A percentile compares a stretch with the other conserved stretches of the same genome.
Evolutionary conservation across 2,329 filamentous ascomycete species (phyloP).

Genomic region (Diplodia mutila): DNA sequence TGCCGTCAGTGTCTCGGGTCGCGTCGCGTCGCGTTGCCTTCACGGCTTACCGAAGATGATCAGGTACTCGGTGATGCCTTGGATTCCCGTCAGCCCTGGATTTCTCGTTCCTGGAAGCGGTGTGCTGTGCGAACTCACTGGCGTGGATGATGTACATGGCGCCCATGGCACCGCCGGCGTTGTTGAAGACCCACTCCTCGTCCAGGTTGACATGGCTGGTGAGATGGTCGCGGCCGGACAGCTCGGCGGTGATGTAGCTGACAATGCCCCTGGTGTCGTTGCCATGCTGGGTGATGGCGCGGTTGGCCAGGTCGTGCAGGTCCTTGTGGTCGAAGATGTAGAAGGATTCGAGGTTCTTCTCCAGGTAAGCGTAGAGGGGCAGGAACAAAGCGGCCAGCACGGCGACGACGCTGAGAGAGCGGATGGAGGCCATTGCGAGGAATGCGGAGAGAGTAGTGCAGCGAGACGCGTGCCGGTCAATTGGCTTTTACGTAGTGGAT

Average conservation of each 20-base stretch:
- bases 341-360: conserved; percentile 47
- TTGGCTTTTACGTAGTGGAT: not conserved
- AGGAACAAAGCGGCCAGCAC: conserved; percentile 15
- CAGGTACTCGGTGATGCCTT: conserved; percentile 81
- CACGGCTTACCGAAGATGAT: conserved; percentile 70
- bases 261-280: conserved; percentile 75
- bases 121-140: conserved; percentile 60
- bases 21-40: too few species aligned
- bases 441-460: not conserved
- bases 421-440: conserved; percentile 9
- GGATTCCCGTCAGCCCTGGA: not conserved
- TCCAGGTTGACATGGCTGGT: conserved; percentile 63
- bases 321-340: conserved; percentile 75
- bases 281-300: conserved; percentile 69
- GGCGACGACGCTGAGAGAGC: conserved; percentile 19
- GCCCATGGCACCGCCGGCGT: conserved; percentile 88
- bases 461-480: not conserved
- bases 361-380: conserved; percentile 23
- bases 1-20: conserved; percentile 2
- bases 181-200: conserved; percentile 91
- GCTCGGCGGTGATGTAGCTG: conserved; percentile 69
- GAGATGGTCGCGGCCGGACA: conserved; percentile 47
- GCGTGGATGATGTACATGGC: conserved; percentile 90
- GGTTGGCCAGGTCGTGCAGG: conserved; percentile 69
- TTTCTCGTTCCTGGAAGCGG: not conserved